A percentile compares a stretch with the other conserved stretches of the same genome.
These are phyloP conservation scores for Metschnikowia proteae DNA, from an alignment of 805 yeast species.

Conservation along the genomic window DNA sequence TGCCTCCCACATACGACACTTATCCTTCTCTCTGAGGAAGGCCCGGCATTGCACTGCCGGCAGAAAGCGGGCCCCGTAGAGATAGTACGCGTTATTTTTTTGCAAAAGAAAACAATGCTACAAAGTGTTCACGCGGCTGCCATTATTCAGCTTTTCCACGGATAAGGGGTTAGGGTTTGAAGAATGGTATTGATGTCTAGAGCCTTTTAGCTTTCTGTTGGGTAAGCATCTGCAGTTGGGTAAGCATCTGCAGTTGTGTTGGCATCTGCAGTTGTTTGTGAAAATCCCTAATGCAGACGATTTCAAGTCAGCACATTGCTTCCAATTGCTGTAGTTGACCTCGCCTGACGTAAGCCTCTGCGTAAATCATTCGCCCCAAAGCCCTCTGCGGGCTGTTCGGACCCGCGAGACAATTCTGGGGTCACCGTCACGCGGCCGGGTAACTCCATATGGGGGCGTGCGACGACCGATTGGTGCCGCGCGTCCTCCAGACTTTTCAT, in stretches of 20 bases:
- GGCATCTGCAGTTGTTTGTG: background rate
- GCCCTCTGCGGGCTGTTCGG: background rate
- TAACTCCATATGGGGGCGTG: slow-evolving; percentile 6
- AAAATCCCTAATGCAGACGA: background rate
- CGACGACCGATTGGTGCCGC: background rate
- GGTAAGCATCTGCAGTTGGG: background rate
- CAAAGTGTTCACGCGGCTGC: background rate
- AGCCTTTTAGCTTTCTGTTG: no score
- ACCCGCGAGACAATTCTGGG: background rate
- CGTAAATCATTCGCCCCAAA: background rate
- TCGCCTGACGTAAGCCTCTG: background rate
- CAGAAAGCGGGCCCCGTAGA: background rate
- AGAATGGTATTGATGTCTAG: no score
- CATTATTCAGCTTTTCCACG: background rate
- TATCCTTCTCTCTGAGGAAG: no score
- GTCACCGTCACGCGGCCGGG: slow-evolving; percentile 6
- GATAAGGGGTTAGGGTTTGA: no score
- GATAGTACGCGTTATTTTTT: background rate
- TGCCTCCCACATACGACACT: no score
- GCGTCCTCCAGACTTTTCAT: background rate
- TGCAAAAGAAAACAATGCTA: background rate
- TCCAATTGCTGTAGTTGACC: no score
- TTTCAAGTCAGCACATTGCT: background rate
- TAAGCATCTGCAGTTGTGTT: background rate
- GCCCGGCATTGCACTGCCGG: no score